Conservation (phyloP, 352 stramenopile genomes). For the Pythium scleroteichum region DNA sequence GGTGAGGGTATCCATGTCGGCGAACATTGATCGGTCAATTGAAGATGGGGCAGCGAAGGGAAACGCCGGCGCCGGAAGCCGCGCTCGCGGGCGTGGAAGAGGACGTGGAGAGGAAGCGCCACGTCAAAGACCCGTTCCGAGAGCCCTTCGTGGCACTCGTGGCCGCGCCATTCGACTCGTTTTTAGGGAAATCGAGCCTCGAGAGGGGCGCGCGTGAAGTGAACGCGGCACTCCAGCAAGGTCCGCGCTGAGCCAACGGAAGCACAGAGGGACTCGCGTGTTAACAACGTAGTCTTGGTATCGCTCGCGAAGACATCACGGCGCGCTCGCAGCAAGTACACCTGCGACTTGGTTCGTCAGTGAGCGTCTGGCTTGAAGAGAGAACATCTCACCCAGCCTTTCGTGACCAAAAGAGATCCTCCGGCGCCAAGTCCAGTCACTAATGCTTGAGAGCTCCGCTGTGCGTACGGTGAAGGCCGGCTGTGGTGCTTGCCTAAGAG, state of each 20-base stretch:
- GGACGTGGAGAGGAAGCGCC: slow-evolving; percentile 41
- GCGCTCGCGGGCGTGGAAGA: slow-evolving; percentile 30
- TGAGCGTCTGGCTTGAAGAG: too few relatives aligned
- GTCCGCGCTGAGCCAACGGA: background rate
- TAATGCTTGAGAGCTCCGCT: slow-evolving; percentile 25
- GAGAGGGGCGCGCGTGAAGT: slow-evolving; percentile 2
- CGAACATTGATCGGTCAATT: too few relatives aligned
- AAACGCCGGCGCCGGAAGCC: slow-evolving; percentile 13
- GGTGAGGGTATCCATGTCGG: slow-evolving; percentile 13
- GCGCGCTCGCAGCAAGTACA: slow-evolving; percentile 34
- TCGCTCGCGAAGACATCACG: slow-evolving; percentile 27
- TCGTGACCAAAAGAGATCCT: slow-evolving; percentile 23
- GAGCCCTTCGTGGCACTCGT: slow-evolving; percentile 36
- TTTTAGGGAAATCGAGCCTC: slow-evolving; percentile 7
- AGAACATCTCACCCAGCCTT: too few relatives aligned
- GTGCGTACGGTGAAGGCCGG: slow-evolving; percentile 3
- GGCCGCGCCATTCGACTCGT: slow-evolving; percentile 29
- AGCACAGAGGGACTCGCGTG: background rate
- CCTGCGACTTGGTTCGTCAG: slow-evolving; percentile 29
- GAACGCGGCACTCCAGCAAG: slow-evolving; percentile 14
- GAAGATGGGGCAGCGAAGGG: slow-evolving; percentile 26
- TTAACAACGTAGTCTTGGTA: background rate
- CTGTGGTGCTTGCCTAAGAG: background rate
- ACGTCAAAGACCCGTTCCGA: slow-evolving; percentile 39
- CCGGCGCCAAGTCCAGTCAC: slow-evolving; percentile 27